Base-by-base conservation (phyloP, 2,329 filamentous ascomycete species). In the Diaporthe helianthi region DNA sequence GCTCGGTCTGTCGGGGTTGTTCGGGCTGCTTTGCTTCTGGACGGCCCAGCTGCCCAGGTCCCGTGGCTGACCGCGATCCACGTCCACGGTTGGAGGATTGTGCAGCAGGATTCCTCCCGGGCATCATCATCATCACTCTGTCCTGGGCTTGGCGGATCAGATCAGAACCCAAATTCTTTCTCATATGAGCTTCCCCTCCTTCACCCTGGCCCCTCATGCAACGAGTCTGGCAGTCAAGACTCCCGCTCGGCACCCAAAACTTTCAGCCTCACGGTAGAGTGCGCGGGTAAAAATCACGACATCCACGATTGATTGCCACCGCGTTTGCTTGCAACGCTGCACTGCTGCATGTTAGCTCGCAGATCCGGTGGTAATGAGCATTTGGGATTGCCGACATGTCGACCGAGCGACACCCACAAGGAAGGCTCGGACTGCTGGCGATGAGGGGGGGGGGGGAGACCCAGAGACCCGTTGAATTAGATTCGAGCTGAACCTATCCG, bases 91-190 rank as follows among this genome's bases (percentile, higher is more conserved):
- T 13, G 26, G 58, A 49, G 44, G 26, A 33, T 36, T 19, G 29
- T 36, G 44, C 36, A 63, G 58, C 29, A 63, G 44, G 44, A 63
- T 49, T 31, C 44, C 15, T 49, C 44, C 58, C 58, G 29, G 33
- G 36, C 36, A 15, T 38, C 36, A 13, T 15, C 58, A 63, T 49
- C 55, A 60, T 60, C 41, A 61, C 29, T 33, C 24, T 60, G 26
- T 47, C 54, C 31, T 29, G 31, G 58, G 47, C 58, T 61, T 61
- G 58, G 58, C 58, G 22, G 41, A 36, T 61, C 58, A 22, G 26
- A 61, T 63, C 58, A 63, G 58, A 63, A 63, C 58, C 58, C 58
- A 63, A 63, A 63, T 63, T 13, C 15, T 31, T 8, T 63, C 29
- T n/a, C 29, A n/a, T 36, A 63, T 36, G 26, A 36, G 58, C 41